Percentiles rank a stretch among this genome's conserved stretches.
Evolutionary conservation across 2,329 filamentous ascomycete genomes (phyloP).

Genomic region (Stachybotrys chlorohalonatus): DNA sequence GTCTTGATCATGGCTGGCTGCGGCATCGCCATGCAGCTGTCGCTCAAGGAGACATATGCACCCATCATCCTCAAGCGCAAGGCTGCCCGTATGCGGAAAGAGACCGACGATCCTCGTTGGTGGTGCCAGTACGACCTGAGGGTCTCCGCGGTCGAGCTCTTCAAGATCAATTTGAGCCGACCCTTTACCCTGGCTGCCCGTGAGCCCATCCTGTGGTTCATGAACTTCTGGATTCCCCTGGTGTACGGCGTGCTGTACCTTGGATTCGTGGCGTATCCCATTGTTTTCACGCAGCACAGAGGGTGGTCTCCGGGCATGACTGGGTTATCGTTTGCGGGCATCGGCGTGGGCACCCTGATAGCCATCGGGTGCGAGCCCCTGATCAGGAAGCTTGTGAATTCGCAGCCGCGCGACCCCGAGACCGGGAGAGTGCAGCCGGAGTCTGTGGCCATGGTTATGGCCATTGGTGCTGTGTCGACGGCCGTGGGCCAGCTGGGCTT

Average conservation of each 20-base stretch:
- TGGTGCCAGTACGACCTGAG: conserved; percentile 76
- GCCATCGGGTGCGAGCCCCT: conserved; percentile 59
- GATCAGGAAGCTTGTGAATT: conserved; percentile 68
- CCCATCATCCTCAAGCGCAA: conserved; percentile 61
- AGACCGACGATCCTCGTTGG: conserved; percentile 62
- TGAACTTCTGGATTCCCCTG: conserved; percentile 65
- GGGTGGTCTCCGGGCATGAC: conserved; percentile 68
- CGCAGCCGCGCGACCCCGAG: conserved; percentile 62
- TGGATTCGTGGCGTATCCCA: conserved; percentile 84
- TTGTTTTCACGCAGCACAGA: conserved; percentile 66
- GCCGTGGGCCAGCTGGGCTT: conserved; percentile 79
- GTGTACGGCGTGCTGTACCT: conserved; percentile 84
- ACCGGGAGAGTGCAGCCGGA: conserved; percentile 70
- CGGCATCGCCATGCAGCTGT: conserved; percentile 47
- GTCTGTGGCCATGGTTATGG: conserved; percentile 72
- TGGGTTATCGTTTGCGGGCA: conserved; percentile 70
- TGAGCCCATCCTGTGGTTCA: conserved; percentile 71
- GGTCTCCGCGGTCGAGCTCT: conserved; percentile 51
- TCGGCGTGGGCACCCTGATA: conserved; percentile 53
- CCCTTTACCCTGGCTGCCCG: conserved; percentile 70
- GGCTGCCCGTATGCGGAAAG: conserved; percentile 53
- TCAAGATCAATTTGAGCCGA: conserved; percentile 67
- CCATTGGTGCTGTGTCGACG: conserved; percentile 64
- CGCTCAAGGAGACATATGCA: conserved; percentile 67
- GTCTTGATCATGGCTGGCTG: conserved; percentile 62